A percentile compares a stretch with the other conserved stretches of the same genome.
Conservation (phyloP, 1,139 yeast genomes). For the Sugiyamaella neomexicana region DNA sequence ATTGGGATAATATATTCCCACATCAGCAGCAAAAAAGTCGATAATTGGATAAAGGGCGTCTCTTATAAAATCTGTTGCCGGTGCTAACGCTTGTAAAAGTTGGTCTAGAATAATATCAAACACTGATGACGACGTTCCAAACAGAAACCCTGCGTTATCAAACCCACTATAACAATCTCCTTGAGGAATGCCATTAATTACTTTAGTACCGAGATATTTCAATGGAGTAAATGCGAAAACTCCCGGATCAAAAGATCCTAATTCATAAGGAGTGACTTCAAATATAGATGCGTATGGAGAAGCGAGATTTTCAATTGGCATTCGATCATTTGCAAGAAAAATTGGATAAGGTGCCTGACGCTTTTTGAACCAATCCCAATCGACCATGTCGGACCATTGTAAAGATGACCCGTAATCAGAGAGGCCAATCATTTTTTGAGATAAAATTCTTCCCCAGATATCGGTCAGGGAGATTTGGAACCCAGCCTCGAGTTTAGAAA, state of each 20-base stretch:
- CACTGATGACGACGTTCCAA: slow-evolving; percentile 78
- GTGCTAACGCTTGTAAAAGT: slow-evolving; percentile 50
- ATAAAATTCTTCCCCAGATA: slow-evolving; percentile 86
- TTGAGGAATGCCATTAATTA: slow-evolving; percentile 52
- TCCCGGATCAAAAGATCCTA: slow-evolving; percentile 86
- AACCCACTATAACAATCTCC: slow-evolving; percentile 60
- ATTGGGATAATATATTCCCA: slow-evolving; percentile 48
- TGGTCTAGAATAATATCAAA: slow-evolving; percentile 71
- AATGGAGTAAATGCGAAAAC: slow-evolving; percentile 67
- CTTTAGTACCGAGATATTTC: slow-evolving; percentile 70
- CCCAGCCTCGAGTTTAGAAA: slow-evolving; percentile 70
- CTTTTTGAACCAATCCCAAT: slow-evolving; percentile 53
- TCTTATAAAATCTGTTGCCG: slow-evolving; percentile 46
- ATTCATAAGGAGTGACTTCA: slow-evolving; percentile 80
- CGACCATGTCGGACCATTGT: slow-evolving; percentile 64
- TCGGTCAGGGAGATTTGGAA: slow-evolving; percentile 77
- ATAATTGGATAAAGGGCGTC: slow-evolving; percentile 26
- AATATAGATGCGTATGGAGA: slow-evolving; percentile 74
- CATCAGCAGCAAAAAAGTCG: slow-evolving; percentile 21
- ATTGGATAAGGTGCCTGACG: slow-evolving; percentile 88
- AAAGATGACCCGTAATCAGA: slow-evolving; percentile 62
- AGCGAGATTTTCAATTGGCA: slow-evolving; percentile 54
- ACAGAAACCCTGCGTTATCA: slow-evolving; percentile 73
- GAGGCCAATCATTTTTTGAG: slow-evolving; percentile 67
- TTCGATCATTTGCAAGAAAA: slow-evolving; percentile 79